Base-by-base conservation (phyloP, 768 basidiomycete genomes). In the Rubroboletus pulcherrimus region DNA sequence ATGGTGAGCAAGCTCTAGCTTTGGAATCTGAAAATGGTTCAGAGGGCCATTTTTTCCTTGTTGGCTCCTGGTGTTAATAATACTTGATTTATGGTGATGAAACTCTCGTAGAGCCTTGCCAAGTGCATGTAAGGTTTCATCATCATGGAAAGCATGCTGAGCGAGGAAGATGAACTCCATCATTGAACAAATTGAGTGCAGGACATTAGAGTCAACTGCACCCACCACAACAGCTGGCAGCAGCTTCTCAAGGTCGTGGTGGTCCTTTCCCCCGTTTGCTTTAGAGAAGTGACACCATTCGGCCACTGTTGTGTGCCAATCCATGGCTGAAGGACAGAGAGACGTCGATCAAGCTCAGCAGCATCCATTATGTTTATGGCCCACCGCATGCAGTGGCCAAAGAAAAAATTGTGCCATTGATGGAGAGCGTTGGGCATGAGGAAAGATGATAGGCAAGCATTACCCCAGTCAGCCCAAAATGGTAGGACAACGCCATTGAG, bases 81-180 rank as follows among this genome's bases (percentile, higher is more conserved):
- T n/a, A n/a, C n/a, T n/a, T n/a, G n/a, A n/a, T n/a, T n/a, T n/a
- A n/a, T n/a, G n/a, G 24, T 24, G 24, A 24, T 24, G 5, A 58
- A 59, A 59, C 11, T 59, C n/a, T 0, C 9, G 11, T 1, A 59
- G 11, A 1, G 51, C 56, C n/a, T 59, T 21, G 1, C 2, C 1
- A 12, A 59, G 41, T 1, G 35, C 9, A 14, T 58, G 40, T 1
- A 59, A 11, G 12, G 56, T 59, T 10, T 59, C 24, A 0, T 58
- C 41, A 24, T 35, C 24, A 1, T 40, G 21, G 10, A 11, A 9
- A 1, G 41, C 60, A 0, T 62, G 44, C 55, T 78, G 76, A 1
- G 69, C 71, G 3, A 71, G 59, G 45, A 72, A 77, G 10, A 66
- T 65, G 46, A 78, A 78, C 48, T 78, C 73, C 1, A 71, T 61